Evolutionary conservation across 2,329 filamentous ascomycete species (phyloP).

Genomic region (Colletotrichum neosansevieriae): DNA sequence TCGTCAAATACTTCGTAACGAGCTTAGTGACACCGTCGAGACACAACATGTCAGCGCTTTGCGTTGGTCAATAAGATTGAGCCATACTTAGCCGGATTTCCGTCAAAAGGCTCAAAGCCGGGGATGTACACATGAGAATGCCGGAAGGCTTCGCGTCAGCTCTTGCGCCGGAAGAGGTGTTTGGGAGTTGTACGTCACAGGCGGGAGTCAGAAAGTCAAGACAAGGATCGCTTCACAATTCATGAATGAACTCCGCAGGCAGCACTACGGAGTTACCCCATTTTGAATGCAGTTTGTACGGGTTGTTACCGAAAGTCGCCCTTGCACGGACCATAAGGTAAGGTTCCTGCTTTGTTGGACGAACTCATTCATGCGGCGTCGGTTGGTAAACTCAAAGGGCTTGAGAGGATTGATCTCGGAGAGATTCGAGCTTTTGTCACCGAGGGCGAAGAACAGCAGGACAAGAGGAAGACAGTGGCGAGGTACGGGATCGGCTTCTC

Average conservation of each 20-base stretch:
- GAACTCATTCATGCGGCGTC: slow-evolving; percentile 25
- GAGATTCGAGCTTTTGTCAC: slow-evolving; percentile 1
- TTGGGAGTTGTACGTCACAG: neutral
- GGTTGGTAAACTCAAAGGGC: slow-evolving; percentile 8
- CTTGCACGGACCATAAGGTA: slow-evolving; percentile 21
- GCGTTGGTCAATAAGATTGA: too few relatives aligned
- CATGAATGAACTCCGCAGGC: slow-evolving; percentile 15
- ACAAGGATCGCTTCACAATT: slow-evolving; percentile 19
- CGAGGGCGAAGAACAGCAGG: slow-evolving; percentile 11
- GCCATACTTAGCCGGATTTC: neutral
- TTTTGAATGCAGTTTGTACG: slow-evolving; percentile 12
- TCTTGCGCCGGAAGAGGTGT: rapidly evolving
- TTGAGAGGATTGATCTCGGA: slow-evolving; percentile 1
- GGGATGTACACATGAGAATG: slow-evolving; percentile 19
- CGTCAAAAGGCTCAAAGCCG: slow-evolving; percentile 15
- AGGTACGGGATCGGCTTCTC: slow-evolving; percentile 22
- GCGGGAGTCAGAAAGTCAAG: slow-evolving; percentile 3
- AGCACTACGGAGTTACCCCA: slow-evolving; percentile 24
- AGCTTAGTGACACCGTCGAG: neutral
- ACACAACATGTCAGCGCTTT: too few relatives aligned
- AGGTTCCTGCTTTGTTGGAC: slow-evolving; percentile 6
- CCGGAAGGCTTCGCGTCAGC: neutral
- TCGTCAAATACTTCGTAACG: slow-evolving; percentile 22
- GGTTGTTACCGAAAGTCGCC: slow-evolving; percentile 7
- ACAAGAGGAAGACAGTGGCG: slow-evolving; percentile 9